phyloP scores from a whole-genome alignment of 352 stramenopile species.

The Globisporangium yorkense region DNA sequence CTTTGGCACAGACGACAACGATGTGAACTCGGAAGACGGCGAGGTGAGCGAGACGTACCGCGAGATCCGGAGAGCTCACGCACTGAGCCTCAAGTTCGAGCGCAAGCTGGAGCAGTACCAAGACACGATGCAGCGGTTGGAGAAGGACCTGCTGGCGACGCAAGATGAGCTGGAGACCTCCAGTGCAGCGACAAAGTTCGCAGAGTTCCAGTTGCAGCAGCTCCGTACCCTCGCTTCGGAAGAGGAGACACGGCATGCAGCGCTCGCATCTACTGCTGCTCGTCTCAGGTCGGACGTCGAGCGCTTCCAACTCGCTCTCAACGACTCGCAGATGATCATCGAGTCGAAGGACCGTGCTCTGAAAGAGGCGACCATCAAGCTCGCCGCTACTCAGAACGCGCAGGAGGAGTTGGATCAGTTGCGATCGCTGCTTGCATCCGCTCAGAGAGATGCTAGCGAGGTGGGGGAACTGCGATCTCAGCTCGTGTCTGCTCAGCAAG shows the following conservation, averaged over 20 bases:
- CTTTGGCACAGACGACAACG: constrained; percentile 33
- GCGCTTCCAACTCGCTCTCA: constrained; percentile 5
- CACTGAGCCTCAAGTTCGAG: constrained; percentile 52
- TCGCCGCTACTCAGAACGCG: neutral
- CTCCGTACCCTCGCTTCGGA: constrained; percentile 47
- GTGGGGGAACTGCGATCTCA: neutral
- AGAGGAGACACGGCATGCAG: constrained; percentile 36
- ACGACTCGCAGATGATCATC: constrained; percentile 3
- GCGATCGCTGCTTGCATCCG: neutral
- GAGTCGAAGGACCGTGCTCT: constrained; percentile 7
- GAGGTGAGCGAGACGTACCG: constrained; percentile 30
- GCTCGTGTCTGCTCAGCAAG: constrained; percentile 5
- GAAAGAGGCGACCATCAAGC: constrained; percentile 5
- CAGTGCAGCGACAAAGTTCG: constrained; percentile 70
- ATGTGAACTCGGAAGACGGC: constrained; percentile 29
- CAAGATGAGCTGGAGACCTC: constrained; percentile 81
- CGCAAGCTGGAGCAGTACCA: constrained; percentile 68
- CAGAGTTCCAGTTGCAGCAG: constrained; percentile 75
- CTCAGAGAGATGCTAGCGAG: constrained; percentile 4
- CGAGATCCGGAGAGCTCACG: constrained; percentile 60
- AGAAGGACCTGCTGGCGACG: constrained; percentile 50
- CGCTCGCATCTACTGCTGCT: constrained; percentile 17
- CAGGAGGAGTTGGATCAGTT: constrained; percentile 4
- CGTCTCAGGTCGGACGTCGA: constrained; percentile 15
- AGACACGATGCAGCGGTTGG: constrained; percentile 60